phyloP scores from a whole-genome alignment of 2,329 filamentous ascomycete species.

The Colletotrichum musicola region DNA sequence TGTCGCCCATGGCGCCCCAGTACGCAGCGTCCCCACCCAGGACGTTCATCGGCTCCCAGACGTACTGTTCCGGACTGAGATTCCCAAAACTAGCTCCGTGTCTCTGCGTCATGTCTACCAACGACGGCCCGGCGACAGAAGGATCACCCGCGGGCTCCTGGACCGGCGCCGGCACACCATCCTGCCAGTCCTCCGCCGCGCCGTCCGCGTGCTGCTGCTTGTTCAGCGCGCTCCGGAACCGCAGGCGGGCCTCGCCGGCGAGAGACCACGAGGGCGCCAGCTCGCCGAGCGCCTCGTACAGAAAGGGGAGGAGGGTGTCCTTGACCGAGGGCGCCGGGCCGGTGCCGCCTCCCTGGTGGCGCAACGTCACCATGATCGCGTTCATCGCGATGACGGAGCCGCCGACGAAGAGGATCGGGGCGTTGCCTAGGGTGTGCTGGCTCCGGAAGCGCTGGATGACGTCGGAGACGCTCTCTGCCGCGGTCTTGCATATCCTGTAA shows the following conservation, averaged over 20 bases:
- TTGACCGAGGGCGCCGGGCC: neutral
- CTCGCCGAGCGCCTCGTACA: slow-evolving; percentile 5
- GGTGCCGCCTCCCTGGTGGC: neutral
- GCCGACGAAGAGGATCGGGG: slow-evolving; percentile 13
- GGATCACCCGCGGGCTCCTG: no score
- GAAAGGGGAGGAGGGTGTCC: slow-evolving; percentile 6
- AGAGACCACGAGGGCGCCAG: slow-evolving; percentile 19
- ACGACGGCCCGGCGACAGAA: neutral
- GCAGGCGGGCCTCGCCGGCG: slow-evolving; percentile 14
- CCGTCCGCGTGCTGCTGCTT: neutral
- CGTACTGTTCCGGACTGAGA: neutral
- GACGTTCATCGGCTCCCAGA: slow-evolving; percentile 9
- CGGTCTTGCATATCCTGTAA: slow-evolving; percentile 10
- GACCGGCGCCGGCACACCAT: neutral
- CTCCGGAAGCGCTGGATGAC: slow-evolving; percentile 12
- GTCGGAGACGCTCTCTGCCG: slow-evolving; percentile 1
- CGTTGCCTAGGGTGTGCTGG: slow-evolving; percentile 18
- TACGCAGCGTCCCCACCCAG: slow-evolving; percentile 8
- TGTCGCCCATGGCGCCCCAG: slow-evolving; percentile 2
- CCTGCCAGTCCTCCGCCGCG: neutral
- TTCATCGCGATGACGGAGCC: slow-evolving; percentile 21
- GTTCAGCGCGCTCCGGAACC: neutral
- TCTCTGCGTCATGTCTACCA: neutral
- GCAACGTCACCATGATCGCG: slow-evolving; percentile 9
- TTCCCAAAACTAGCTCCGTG: neutral